Base-by-base conservation (phyloP, 257 asterid genomes). In the Knoxia roxburghii region DNA sequence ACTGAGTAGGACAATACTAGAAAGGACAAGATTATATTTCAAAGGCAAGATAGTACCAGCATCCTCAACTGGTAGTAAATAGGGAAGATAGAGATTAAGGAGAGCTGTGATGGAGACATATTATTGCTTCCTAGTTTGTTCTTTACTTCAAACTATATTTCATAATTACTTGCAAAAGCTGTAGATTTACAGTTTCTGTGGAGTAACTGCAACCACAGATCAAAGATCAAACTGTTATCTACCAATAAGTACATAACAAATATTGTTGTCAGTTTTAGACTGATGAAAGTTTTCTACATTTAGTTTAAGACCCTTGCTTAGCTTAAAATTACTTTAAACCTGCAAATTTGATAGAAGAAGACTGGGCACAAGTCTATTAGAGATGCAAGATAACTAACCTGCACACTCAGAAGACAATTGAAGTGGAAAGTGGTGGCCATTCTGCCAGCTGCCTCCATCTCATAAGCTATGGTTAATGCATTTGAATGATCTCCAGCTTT, bases 381-480 rank as follows among this genome's bases (percentile, higher is more conserved):
- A 55, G 35, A 14, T 53, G 23, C 52, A 54, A 17, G 37, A 27
- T 48, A 26, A 52, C 49, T 61, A 72, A 93, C 99, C 99, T 93
- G 99, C 61, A 85, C 94, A 32, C 99, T 93, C 78, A 93, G 75
- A 72, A 93, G 97, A 85, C 97, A 88, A 79, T 93, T 93, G 87
- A 93, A 93, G 82, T 93, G 99, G 77, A 81, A 93, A 18, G 99
- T 93, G 33, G 97, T 86, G 10, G 99, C 99, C 96, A 86, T 90
- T 79, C 99, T 85, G 69, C 99, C 99, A 68, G 99, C 99, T 65
- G 96, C 87, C 85, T 93, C 99, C 99, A 93, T 93, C 76, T 90
- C 95, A 61, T 93, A 90, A 53, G 99, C 99, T 71, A 93, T 93
- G 73, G 99, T 93, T 75, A 93, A 74, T 71, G 99, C 99, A 82